Evolutionary conservation across 176 grass and related monocot species (phyloP), one percentile per base, ranked within the genome.

Genomic region (Triticum monococcum): DNA sequence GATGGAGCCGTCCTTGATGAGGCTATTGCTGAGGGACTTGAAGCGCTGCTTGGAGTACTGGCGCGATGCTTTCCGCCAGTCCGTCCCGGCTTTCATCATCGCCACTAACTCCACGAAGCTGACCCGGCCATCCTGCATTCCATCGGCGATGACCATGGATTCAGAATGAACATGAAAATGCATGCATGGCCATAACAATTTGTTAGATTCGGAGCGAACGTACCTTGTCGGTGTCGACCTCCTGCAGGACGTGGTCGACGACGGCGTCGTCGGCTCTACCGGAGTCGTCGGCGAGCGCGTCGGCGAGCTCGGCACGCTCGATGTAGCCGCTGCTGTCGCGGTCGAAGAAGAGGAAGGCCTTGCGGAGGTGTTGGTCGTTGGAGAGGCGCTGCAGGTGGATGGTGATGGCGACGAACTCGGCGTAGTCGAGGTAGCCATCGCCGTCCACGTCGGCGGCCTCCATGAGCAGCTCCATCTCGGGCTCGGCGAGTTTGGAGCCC

Each of bases 391-490:
- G 96, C 32, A 98, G 86, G 84, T 98, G 96, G 82, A 98, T 95
- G 69, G 90, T 95, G 60, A 98, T 86, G 8, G 96, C 91, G 28
- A 98, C 96, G 84, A 98, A 98, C 81, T 89, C 96, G 66, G 93
- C 91, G 41, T 98, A 98, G 92, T 98, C 96, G 82, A 98, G 93
- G 62, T 83, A 89, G 52, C 96, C 96, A 63, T 98, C 92, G 88
- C 96, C 96, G 48, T 98, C 90, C 24, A 95, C 93, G 64, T 98
- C 96, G 46, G 90, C 96, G 75, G 96, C 96, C 81, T 98, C 96
- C 96, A 98, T 98, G 64, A 98, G 90, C 78, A 98, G 79, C 84
- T 92, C 92, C 88, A 98, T 98, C 91, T 98, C 96, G 5, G 93
- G 76, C 88, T 98, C 96, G 7, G 86, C 87, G 2, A 98, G 84